Evolutionary conservation across 139 green algal species (phyloP).

Genomic region (Chlorella sp.): DNA sequence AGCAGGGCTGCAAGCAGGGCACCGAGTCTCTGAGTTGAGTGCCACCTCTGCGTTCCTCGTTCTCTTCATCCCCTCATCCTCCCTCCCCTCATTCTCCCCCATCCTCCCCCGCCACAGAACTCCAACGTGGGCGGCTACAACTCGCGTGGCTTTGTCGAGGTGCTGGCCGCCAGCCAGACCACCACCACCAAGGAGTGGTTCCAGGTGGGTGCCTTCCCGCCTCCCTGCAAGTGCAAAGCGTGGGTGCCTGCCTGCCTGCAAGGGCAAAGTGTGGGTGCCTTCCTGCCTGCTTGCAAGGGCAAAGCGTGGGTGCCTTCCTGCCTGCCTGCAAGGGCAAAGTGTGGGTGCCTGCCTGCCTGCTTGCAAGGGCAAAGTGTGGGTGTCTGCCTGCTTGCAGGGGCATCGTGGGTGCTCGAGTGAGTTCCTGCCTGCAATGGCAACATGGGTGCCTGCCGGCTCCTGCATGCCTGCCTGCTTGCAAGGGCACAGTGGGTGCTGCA

Average conservation of each 20-base stretch:
- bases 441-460: too few species aligned
- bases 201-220: conserved; percentile 58
- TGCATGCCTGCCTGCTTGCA: not conserved
- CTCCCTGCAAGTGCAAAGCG: not conserved
- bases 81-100: not conserved
- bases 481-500: not conserved
- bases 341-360: not conserved
- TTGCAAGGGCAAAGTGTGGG: not conserved
- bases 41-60: not conserved
- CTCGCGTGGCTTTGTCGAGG: conserved; percentile 96
- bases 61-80: not conserved
- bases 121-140: conserved; percentile 89
- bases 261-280: not conserved
- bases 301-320: not conserved
- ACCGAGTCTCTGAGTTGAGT: too few species aligned
- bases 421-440: not conserved
- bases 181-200: conserved; percentile 96
- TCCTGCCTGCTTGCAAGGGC: not conserved
- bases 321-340: not conserved
- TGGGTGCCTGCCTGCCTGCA: too few species aligned
- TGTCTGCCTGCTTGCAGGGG: not conserved
- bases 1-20: too few species aligned
- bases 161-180: conserved; percentile 96
- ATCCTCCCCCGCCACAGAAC: conserved; percentile 71
- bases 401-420: not conserved